A percentile compares a stretch with the other conserved stretches of the same genome.
These are phyloP conservation scores for Phoma sp. DNA, from an alignment of 2,329 filamentous ascomycete genomes.

Conservation along the genomic window DNA sequence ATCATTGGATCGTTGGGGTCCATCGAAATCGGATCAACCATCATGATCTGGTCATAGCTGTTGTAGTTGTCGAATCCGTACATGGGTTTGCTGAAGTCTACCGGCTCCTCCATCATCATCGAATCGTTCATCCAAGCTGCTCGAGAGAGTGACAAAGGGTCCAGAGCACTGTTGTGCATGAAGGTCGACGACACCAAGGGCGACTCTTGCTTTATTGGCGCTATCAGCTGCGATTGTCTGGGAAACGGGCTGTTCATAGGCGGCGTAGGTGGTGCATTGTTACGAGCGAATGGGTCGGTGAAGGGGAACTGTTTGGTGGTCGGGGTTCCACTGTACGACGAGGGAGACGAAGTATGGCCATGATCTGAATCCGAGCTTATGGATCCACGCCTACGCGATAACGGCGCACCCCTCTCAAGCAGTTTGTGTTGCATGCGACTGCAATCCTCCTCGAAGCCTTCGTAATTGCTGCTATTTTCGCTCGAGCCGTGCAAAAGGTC, in stretches of 20 bases:
- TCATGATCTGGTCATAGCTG: constrained; percentile 41
- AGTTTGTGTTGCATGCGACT: constrained; percentile 62
- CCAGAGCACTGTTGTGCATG: constrained; percentile 37
- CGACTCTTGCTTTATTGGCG: constrained; percentile 41
- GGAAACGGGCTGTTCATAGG: constrained; percentile 49
- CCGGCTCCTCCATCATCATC: constrained; percentile 46
- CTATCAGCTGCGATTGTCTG: constrained; percentile 40
- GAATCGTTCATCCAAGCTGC: constrained; percentile 41
- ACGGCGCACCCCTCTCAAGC: constrained; percentile 59
- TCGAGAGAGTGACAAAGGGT: constrained; percentile 39
- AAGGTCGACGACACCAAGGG: constrained; percentile 39
- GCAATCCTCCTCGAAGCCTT: constrained; percentile 65
- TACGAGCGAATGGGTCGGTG: constrained; percentile 39
- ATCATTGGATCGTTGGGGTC: constrained; percentile 41
- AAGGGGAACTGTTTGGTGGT: constrained; percentile 43
- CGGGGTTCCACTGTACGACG: constrained; percentile 48
- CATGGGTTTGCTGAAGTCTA: constrained; percentile 46
- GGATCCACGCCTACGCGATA: constrained; percentile 61
- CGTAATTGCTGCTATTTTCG: constrained; percentile 54
- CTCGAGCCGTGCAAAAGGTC: constrained; percentile 61
- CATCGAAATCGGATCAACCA: constrained; percentile 43
- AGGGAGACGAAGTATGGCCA: constrained; percentile 51
- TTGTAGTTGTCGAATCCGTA: constrained; percentile 41
- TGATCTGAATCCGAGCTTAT: constrained; percentile 65
- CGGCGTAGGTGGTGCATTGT: constrained; percentile 47